Evolutionary conservation across 495 filamentous ascomycete species (phyloP).

Genomic region (Aspergillus panamensis): DNA sequence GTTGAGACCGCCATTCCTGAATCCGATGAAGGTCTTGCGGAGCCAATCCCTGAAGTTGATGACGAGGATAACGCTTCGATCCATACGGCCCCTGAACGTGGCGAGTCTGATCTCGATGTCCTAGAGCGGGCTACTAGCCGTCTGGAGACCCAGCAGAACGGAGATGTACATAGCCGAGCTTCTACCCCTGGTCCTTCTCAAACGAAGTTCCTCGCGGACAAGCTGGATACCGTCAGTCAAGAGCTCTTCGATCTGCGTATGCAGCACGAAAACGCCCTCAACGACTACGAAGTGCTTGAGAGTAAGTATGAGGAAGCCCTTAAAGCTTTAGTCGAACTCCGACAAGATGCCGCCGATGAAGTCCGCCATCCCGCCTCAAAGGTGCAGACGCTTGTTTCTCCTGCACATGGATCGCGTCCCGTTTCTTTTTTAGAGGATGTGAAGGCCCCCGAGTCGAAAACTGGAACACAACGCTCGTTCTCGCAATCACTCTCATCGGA

Average conservation of each 20-base stretch:
- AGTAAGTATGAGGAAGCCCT: conserved; percentile 90
- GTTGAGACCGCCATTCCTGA: conserved; percentile 52
- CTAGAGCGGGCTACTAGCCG: conserved; percentile 33
- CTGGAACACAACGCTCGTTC: conserved; percentile 77
- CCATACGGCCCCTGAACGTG: conserved; percentile 24
- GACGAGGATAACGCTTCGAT: conserved; percentile 28
- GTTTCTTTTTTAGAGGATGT: conserved; percentile 90
- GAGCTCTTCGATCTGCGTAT: conserved; percentile 88
- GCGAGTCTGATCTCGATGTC: conserved; percentile 31
- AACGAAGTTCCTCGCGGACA: conserved; percentile 82
- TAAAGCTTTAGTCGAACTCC: conserved; percentile 69
- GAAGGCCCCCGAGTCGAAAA: conserved; percentile 65
- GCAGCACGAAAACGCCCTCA: conserved; percentile 81
- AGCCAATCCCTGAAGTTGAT: conserved; percentile 46
- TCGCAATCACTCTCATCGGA: conserved; percentile 96
- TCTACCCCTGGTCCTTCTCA: conserved; percentile 73
- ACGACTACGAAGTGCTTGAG: conserved; percentile 76
- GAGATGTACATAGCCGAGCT: conserved; percentile 9
- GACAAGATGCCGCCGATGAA: conserved; percentile 81
- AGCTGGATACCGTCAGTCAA: conserved; percentile 86
- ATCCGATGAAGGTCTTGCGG: conserved; percentile 49
- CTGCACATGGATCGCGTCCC: conserved; percentile 60
- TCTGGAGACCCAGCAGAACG: conserved; percentile 23
- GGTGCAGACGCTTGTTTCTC: conserved; percentile 52
- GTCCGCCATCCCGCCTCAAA: conserved; percentile 57